Evolutionary conservation across 1,139 yeast genomes (phyloP).

Genomic region (Kodamaea suecica): DNA sequence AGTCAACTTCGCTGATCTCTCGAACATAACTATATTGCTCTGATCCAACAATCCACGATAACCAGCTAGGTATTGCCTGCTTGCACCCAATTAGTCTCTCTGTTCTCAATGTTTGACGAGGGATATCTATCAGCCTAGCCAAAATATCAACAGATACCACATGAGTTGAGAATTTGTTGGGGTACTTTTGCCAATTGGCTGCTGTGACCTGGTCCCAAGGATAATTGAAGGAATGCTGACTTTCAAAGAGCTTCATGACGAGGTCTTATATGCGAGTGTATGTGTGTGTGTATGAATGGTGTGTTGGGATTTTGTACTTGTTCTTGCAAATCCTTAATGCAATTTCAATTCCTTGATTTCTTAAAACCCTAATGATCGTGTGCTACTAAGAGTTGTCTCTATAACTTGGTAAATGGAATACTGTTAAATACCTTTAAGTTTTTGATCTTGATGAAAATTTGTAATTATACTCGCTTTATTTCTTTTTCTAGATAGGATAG

Average conservation of each 20-base stretch:
- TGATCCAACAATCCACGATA: slow-evolving; percentile 70
- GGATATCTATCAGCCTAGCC: slow-evolving; percentile 61
- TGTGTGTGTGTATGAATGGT: no score
- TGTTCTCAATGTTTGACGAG: slow-evolving; percentile 59
- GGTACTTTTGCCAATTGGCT: slow-evolving; percentile 96
- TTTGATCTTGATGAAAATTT: no score
- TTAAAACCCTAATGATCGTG: no score
- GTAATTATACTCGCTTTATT: no score
- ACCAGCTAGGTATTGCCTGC: slow-evolving; percentile 86
- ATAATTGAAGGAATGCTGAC: slow-evolving; percentile 67
- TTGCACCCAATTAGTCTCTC: slow-evolving; percentile 88
- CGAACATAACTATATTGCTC: slow-evolving; percentile 75
- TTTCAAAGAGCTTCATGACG: slow-evolving; percentile 72
- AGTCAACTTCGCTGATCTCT: slow-evolving; percentile 84
- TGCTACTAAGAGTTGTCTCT: no score
- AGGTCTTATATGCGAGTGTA: not conserved
- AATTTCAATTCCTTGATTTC: no score
- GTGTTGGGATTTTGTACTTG: no score
- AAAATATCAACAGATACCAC: slow-evolving; percentile 94
- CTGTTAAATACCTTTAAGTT: no score
- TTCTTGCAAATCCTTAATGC: no score
- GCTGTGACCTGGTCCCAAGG: slow-evolving; percentile 95
- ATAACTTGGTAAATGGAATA: no score
- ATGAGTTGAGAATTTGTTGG: slow-evolving; percentile 87
- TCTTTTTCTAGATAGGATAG: no score